A percentile compares a stretch with the other conserved stretches of the same genome.
Conservation (phyloP, 2,329 filamentous ascomycete species). For the Rhinocladiella similis region DNA sequence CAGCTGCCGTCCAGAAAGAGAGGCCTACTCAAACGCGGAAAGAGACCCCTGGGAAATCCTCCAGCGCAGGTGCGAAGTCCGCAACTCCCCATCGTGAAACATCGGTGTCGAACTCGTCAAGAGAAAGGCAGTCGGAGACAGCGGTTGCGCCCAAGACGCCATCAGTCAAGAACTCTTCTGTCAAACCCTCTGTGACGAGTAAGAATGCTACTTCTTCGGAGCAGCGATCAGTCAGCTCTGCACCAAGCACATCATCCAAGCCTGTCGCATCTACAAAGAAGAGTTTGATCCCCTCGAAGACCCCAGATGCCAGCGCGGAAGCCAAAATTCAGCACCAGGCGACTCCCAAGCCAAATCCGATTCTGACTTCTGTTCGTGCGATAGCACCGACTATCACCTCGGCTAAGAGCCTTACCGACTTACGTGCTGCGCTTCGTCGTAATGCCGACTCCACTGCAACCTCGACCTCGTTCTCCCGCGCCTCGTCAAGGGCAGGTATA, state of each 20-base stretch:
- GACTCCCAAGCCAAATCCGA: neutral
- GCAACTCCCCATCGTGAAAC: neutral
- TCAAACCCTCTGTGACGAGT: conserved; percentile 3
- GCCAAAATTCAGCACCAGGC: neutral
- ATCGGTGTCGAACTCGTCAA: neutral
- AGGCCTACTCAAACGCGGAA: conserved; percentile 1
- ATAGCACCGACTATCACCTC: conserved; percentile 4
- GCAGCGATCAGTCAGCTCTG: neutral
- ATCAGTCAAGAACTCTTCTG: conserved; percentile 5
- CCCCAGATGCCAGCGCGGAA: conserved; percentile 3
- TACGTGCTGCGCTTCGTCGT: conserved; percentile 6
- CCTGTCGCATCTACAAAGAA: neutral
- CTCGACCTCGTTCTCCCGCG: neutral
- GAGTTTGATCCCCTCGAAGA: neutral
- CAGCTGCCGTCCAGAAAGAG: conserved; percentile 3
- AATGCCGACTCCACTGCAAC: neutral
- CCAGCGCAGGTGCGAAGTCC: neutral
- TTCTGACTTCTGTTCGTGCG: neutral
- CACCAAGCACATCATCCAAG: neutral
- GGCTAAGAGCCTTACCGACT: conserved; percentile 8
- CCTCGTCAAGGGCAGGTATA: neutral
- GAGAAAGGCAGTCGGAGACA: neutral
- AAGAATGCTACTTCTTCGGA: neutral
- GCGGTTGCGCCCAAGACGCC: conserved; percentile 8
- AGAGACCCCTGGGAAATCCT: neutral